These are phyloP conservation scores for Rhodofomes roseus DNA, from an alignment of 1,284 basidiomycete genomes.

Conservation along the genomic window DNA sequence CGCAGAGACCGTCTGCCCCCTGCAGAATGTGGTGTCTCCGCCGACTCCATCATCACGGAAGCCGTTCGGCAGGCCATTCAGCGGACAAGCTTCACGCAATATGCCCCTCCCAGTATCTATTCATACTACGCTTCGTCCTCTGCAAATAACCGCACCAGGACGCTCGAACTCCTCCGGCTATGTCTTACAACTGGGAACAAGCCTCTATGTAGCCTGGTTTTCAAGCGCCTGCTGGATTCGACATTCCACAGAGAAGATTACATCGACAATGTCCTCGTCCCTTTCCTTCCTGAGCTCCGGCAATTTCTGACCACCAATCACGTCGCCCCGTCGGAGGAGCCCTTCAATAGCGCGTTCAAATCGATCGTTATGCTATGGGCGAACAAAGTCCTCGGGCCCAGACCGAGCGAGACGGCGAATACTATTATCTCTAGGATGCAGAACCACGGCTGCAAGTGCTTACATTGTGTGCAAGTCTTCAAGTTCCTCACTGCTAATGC, in stretches of 20 bases:
- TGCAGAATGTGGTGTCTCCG: no score
- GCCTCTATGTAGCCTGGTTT: not conserved
- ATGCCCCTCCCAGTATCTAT: no score
- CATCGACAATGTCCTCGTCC: not conserved
- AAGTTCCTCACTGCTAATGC: not conserved
- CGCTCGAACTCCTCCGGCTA: not conserved
- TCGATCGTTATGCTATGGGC: not conserved
- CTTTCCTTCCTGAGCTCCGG: not conserved
- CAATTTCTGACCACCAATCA: not conserved
- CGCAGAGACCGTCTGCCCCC: no score
- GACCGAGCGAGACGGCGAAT: not conserved
- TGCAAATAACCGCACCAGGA: no score
- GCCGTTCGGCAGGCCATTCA: no score
- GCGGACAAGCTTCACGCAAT: no score
- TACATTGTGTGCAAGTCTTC: not conserved
- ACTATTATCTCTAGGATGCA: not conserved
- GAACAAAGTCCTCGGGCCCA: not conserved
- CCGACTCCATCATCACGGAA: no score
- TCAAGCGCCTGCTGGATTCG: not conserved
- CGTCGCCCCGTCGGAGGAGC: not conserved
- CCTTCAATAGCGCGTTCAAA: not conserved
- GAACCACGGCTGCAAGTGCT: not conserved
- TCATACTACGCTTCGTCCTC: no score
- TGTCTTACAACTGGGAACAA: not conserved
- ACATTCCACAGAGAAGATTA: not conserved